Evolutionary conservation across 495 filamentous ascomycete genomes (phyloP).

Genomic region (Schizothecium vesticola): DNA sequence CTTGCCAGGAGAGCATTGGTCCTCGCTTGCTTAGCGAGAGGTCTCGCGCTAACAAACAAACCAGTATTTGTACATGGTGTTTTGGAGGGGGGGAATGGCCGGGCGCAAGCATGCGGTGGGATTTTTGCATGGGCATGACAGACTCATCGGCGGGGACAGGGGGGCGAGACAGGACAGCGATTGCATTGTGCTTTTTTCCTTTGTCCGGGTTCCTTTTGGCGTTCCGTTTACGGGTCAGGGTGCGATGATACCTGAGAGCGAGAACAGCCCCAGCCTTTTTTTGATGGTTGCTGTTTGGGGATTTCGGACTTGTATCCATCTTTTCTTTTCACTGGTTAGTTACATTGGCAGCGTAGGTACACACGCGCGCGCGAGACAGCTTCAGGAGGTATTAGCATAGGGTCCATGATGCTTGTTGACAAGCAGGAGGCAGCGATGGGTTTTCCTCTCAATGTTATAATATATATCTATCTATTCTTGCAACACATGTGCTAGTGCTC

Average conservation of each 20-base stretch:
- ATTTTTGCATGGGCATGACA: constrained; percentile 6
- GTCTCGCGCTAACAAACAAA: no score
- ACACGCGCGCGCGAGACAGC: background rate
- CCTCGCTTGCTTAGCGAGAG: no score
- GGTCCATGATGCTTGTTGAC: background rate
- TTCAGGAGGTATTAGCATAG: background rate
- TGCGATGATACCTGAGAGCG: constrained; percentile 18
- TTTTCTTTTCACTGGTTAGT: background rate
- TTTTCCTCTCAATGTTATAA: background rate
- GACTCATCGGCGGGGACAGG: constrained; percentile 10
- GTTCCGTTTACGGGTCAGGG: background rate
- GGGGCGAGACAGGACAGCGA: background rate
- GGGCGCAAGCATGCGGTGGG: constrained; percentile 2
- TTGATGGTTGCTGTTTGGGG: background rate
- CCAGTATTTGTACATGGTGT: background rate
- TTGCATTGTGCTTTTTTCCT: constrained; percentile 1
- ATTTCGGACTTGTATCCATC: constrained; percentile 3
- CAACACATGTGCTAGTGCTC: background rate
- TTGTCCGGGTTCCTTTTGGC: constrained; percentile 2
- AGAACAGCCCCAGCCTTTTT: background rate
- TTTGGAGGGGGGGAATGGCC: constrained; percentile 10
- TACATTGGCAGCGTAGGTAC: background rate
- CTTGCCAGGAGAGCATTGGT: no score
- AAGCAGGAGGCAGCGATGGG: background rate
- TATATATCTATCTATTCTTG: background rate